Percentiles rank a stretch among this genome's conserved stretches.
Evolutionary conservation across 2,329 filamentous ascomycete species (phyloP).

Genomic region (Penicillium corylophilum): DNA sequence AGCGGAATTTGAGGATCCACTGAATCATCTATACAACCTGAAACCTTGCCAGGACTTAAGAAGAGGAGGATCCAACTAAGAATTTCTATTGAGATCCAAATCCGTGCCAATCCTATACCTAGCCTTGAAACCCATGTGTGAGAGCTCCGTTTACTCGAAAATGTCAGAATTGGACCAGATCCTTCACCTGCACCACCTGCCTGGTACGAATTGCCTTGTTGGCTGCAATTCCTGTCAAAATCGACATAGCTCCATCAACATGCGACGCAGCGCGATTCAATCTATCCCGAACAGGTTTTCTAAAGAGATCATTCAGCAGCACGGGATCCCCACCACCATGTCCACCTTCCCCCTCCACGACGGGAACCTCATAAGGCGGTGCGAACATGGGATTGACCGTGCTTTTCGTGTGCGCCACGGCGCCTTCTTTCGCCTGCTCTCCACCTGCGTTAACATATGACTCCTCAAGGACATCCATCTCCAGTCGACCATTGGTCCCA

Average conservation of each 20-base stretch:
- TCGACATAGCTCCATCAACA: slow-evolving; percentile 59
- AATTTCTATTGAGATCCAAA: too few species aligned
- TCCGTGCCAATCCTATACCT: too few species aligned
- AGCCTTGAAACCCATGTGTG: too few species aligned
- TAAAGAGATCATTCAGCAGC: slow-evolving; percentile 59
- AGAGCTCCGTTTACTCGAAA: background rate
- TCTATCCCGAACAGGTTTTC: slow-evolving; percentile 46
- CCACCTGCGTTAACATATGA: slow-evolving; percentile 56
- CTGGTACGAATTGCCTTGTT: slow-evolving; percentile 59
- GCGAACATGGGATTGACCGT: slow-evolving; percentile 56
- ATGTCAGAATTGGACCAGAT: slow-evolving; percentile 28
- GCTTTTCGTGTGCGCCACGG: slow-evolving; percentile 25
- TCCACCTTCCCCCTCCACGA: slow-evolving; percentile 52
- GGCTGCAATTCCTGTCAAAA: slow-evolving; percentile 60
- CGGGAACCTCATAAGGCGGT: slow-evolving; percentile 56
- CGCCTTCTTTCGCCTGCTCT: slow-evolving; percentile 48
- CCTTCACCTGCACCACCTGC: slow-evolving; percentile 57
- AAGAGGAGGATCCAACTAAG: too few species aligned
- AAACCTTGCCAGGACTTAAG: background rate
- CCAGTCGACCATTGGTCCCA: slow-evolving; percentile 58
- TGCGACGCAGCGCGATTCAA: slow-evolving; percentile 58
- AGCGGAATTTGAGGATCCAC: background rate
- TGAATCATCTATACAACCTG: background rate
- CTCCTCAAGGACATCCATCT: slow-evolving; percentile 64
- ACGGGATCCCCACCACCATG: slow-evolving; percentile 62